A percentile compares a stretch with the other conserved stretches of the same genome.
Evolutionary conservation across 306 rosid species (phyloP).

Genomic region (Cucumis melo): DNA sequence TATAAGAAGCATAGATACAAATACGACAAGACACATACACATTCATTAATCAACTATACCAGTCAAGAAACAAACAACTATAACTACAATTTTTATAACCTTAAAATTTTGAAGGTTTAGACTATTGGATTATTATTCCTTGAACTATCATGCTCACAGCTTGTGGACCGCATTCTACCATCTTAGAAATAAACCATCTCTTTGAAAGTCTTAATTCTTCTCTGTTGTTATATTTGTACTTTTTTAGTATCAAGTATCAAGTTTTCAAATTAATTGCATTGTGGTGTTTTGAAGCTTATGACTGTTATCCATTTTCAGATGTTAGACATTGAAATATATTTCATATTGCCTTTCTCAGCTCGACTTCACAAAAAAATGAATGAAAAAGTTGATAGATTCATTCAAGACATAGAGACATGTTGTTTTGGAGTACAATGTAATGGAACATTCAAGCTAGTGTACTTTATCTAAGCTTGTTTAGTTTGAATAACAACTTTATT

Average conservation of each 20-base stretch:
- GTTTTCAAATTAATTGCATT: too few relatives aligned
- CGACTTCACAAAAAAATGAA: conserved; percentile 79
- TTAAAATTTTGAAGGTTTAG: neutral
- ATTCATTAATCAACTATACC: too few relatives aligned
- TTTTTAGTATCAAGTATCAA: neutral
- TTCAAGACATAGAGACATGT: conserved; percentile 73
- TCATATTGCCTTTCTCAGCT: conserved; percentile 96
- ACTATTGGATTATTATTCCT: neutral
- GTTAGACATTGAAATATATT: conserved; percentile 65
- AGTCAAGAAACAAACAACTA: too few relatives aligned
- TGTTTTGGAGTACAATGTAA: conserved; percentile 67
- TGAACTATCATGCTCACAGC: neutral
- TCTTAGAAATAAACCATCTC: neutral
- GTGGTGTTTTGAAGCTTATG: neutral
- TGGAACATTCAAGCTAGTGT: too few relatives aligned
- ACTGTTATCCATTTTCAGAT: conserved; percentile 30
- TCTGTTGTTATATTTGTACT: neutral
- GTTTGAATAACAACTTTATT: too few relatives aligned
- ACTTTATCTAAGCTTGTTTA: too few relatives aligned
- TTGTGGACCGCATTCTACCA: neutral
- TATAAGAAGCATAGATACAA: too few relatives aligned
- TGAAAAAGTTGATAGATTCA: conserved; percentile 71
- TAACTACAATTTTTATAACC: too few relatives aligned
- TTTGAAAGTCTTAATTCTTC: neutral
- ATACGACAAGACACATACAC: too few relatives aligned